Evolutionary conservation across 208 protist species (phyloP), one percentile per base, ranked within the genome.

Genomic region (Leishmania braziliensis): DNA sequence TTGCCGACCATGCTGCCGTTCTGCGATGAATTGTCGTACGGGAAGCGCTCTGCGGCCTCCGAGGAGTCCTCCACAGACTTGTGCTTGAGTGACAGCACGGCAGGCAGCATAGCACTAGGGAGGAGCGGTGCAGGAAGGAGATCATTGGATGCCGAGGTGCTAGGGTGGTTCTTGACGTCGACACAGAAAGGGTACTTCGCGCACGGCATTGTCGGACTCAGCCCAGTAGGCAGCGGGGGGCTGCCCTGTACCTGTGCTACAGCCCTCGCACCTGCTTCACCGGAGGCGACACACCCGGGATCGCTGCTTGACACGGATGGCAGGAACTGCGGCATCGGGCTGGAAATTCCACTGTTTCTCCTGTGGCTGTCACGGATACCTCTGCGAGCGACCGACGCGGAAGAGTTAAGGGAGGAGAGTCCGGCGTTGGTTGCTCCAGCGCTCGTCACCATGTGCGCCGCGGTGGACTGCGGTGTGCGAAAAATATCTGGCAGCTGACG

Each of bases 1-100:
- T 36, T 71, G 29, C 78, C 78, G 48, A 60, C 62, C 23, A 4
- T 12, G 36, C 33, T 77, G 5, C 62, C 58, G 23, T 33, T 66
- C 71, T 65, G 77, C 54, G 68, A 75, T 2, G 82, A 68, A 39
- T 82, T 48, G 68, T 86, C 78, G 66, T 80, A 80, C 26, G 76
- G 20, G 8, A 79, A 54, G 58, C 48, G 77, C 78, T 82, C 82
- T 10, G 77, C 39, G 36, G 43, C 36, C 53, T 66, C 23, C 36
- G 12, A 14, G 12, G 72, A 12, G 26, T 51, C 53, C 18, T n/a
- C n/a, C 1, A 53, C 72, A 39, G 33, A 60, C 0, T 9, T 75
- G 39, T 36, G 43, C 70, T 54, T 51, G 10, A 48, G 48, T 54
- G 43, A 50, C 39, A 48, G 12, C 20, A 20, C 9, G 8, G 66